Conservation (phyloP, 345 rosid species). For the Rhodomyrtus tomentosa region DNA sequence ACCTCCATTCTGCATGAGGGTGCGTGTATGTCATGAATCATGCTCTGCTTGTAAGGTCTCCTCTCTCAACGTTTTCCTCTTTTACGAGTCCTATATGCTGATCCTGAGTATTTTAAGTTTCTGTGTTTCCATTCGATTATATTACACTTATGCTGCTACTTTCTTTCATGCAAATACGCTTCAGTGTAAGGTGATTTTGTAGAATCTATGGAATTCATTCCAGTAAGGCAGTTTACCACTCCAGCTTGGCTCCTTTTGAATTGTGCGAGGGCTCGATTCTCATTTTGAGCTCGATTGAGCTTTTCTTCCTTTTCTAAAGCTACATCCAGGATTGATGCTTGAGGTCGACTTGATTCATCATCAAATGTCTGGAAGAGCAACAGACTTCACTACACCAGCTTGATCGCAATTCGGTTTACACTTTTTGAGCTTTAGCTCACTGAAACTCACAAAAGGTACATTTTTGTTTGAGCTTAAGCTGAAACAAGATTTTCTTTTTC, state of each 20-base stretch:
- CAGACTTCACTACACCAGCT: not conserved
- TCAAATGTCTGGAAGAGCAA: not conserved
- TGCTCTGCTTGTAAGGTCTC: not conserved
- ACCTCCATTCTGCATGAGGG: not conserved
- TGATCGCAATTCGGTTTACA: not conserved
- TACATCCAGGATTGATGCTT: not conserved
- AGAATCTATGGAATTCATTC: not conserved
- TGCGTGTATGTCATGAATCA: not conserved
- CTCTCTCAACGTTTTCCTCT: not conserved
- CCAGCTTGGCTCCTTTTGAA: not conserved
- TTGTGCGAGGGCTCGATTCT: not conserved
- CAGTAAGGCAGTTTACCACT: not conserved
- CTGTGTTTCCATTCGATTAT: not conserved
- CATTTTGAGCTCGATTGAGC: not conserved
- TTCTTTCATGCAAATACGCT: not conserved
- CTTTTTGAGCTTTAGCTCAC: not conserved
- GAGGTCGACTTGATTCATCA: not conserved
- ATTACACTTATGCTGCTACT: not conserved
- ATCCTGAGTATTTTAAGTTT: not conserved
- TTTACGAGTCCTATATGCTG: not conserved
- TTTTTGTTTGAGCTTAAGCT: not conserved
- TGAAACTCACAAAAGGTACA: not conserved
- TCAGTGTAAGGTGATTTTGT: not conserved
- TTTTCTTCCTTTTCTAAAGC: not conserved
- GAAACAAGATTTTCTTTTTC: not conserved